Evolutionary conservation across 495 filamentous ascomycete species (phyloP), one percentile per base, ranked within the genome.

Genomic region (Hapsidospora chrysogenum): DNA sequence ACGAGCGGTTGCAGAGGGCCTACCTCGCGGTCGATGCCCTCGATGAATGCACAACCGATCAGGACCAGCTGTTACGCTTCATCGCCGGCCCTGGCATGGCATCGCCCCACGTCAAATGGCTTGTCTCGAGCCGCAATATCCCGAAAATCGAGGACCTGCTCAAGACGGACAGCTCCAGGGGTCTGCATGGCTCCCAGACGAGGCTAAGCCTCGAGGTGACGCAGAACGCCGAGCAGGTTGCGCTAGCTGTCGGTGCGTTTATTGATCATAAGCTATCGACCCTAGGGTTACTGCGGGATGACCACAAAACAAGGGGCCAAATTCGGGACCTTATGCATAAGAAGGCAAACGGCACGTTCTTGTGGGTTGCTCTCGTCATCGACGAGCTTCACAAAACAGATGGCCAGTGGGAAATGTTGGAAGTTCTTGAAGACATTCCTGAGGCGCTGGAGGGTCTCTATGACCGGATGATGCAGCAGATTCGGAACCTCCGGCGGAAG

Each of bases 11-110:
- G 9, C 20, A 42, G 0, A 33, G 9, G 4, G 37, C 47, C 2
- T 15, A 8, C 17, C 9, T 36, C 10, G 10, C 22, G 0, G 45
- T 66, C 20, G 64, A 68, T 42, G 64, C 60, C 20, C 21, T 36
- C n/a, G 33, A 36, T 28, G 33, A 36, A n/a, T 36, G 33, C 17
- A 14, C 11, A 17, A 25, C 22, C 9, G 33, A 18, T 3, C n/a
- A 15, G 1, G 4, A 36, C 4, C 7, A 17, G 6, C 33, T 36
- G 4, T 15, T 36, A n/a, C 20, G 17, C n/a, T 9, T 36, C 11
- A 28, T 36, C 11, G 17, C 17, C 3, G 7, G 11, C 10, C 23
- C 31, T 22, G 9, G 17, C 31, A 27, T 6, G 9, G 9, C 1
- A 25, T 35, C 19, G 10, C 20, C 13, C 4, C 10, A 2, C 3